A percentile compares a stretch with the other conserved stretches of the same genome.
phyloP scores from a whole-genome alignment of 2,329 filamentous ascomycete genomes.

The Penicillium corylophilum region DNA sequence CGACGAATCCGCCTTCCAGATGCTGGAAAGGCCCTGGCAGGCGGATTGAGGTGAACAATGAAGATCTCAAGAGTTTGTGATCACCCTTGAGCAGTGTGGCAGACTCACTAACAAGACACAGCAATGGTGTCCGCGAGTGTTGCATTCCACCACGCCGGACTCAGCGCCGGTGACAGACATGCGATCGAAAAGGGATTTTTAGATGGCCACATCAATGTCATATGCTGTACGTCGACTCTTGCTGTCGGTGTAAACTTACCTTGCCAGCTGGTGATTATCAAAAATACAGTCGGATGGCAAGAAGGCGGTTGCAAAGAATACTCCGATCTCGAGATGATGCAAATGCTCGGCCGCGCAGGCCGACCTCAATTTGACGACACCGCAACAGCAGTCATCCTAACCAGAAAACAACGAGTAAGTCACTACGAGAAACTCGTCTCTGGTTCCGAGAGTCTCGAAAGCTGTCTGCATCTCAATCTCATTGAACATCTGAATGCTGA shows the following conservation, averaged over 20 bases:
- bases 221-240: slow-evolving; percentile 84
- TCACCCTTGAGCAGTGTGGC: not conserved
- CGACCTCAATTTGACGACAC: slow-evolving; percentile 78
- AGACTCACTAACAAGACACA: slow-evolving; percentile 22
- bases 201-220: slow-evolving; percentile 70
- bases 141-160: slow-evolving; percentile 78
- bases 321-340: slow-evolving; percentile 81
- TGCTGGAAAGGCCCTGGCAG: slow-evolving; percentile 63
- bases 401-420: slow-evolving; percentile 60
- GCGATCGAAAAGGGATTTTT: slow-evolving; percentile 68
- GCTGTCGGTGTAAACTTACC: slow-evolving; percentile 82
- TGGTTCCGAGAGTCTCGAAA: slow-evolving; percentile 72
- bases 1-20: slow-evolving; percentile 51
- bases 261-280: slow-evolving; percentile 79
- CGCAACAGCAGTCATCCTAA: slow-evolving; percentile 78
- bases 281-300: slow-evolving; percentile 70
- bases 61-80: slow-evolving; percentile 57
- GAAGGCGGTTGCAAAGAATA: slow-evolving; percentile 66
- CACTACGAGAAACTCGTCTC: slow-evolving; percentile 73
- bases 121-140: slow-evolving; percentile 60
- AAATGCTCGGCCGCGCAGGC: slow-evolving; percentile 84
- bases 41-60: slow-evolving; percentile 54
- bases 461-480: slow-evolving; percentile 72
- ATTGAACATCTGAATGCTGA: slow-evolving; percentile 85
- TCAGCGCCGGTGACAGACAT: slow-evolving; percentile 63